These are phyloP conservation scores for Colletotrichum sp. DNA, from an alignment of 2,329 filamentous ascomycete species.

Conservation along the genomic window DNA sequence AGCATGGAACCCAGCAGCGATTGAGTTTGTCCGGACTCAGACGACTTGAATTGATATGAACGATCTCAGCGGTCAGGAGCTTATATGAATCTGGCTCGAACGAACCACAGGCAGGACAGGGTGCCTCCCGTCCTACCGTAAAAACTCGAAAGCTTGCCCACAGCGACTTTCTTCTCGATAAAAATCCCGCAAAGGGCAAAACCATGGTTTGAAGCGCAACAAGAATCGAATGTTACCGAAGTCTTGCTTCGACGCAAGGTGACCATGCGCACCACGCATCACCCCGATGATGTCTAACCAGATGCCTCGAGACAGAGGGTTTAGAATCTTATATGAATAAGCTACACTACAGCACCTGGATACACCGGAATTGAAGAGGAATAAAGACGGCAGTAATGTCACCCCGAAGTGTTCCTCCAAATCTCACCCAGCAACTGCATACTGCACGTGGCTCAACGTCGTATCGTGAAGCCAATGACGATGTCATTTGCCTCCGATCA, in stretches of 20 bases:
- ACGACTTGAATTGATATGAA: no score
- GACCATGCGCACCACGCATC: no score
- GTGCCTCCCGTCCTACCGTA: neutral
- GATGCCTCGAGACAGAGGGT: no score
- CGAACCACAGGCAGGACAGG: no score
- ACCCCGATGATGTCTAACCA: no score
- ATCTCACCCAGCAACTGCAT: accelerated
- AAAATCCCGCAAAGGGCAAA: neutral
- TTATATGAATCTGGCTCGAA: no score
- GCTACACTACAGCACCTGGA: neutral
- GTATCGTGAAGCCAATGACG: neutral
- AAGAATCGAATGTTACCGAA: neutral
- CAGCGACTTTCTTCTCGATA: neutral
- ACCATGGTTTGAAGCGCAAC: neutral
- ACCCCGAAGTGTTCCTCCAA: accelerated
- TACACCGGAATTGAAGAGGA: neutral
- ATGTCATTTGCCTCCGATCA: neutral
- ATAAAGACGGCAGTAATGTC: accelerated
- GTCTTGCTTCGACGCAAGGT: no score
- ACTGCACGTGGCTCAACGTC: accelerated
- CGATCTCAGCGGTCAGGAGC: no score
- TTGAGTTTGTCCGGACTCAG: no score
- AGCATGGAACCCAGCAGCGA: no score
- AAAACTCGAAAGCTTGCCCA: neutral
- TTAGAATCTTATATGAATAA: neutral